phyloP scores from a whole-genome alignment of 768 basidiomycete species.

The Xerocomellus chrysenteron region DNA sequence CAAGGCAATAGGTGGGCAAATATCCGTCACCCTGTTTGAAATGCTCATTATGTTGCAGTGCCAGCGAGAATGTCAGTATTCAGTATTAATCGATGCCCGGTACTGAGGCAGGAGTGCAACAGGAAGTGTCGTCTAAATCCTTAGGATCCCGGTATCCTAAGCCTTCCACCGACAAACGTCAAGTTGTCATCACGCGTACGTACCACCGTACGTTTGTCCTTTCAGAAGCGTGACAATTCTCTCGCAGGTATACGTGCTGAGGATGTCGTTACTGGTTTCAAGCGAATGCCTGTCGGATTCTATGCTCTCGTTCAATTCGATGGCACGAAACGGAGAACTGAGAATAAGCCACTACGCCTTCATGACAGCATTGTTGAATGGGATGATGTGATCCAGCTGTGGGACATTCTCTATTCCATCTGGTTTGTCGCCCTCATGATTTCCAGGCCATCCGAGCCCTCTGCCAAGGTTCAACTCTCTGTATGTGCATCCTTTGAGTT shows the following conservation, averaged over 20 bases:
- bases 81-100: no score
- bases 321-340: neutral
- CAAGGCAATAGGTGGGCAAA: neutral
- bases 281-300: slow-evolving; percentile 10
- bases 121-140: no score
- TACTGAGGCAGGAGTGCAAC: no score
- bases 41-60: no score
- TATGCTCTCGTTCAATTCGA: neutral
- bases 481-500: slow-evolving; percentile 3
- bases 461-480: neutral
- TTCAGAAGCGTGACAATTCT: neutral
- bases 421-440: neutral
- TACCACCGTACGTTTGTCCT: neutral
- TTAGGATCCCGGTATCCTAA: no score
- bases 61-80: no score
- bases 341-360: neutral
- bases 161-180: no score
- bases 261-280: slow-evolving; percentile 1
- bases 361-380: neutral
- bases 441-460: neutral
- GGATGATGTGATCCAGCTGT: neutral
- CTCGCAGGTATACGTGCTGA: slow-evolving; percentile 10
- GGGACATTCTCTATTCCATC: neutral
- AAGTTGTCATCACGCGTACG: slow-evolving; percentile 2
- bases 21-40: neutral